Evolutionary conservation across 2,329 filamentous ascomycete species (phyloP), one percentile per base, ranked within the genome.

Genomic region (Didymella segeticola): DNA sequence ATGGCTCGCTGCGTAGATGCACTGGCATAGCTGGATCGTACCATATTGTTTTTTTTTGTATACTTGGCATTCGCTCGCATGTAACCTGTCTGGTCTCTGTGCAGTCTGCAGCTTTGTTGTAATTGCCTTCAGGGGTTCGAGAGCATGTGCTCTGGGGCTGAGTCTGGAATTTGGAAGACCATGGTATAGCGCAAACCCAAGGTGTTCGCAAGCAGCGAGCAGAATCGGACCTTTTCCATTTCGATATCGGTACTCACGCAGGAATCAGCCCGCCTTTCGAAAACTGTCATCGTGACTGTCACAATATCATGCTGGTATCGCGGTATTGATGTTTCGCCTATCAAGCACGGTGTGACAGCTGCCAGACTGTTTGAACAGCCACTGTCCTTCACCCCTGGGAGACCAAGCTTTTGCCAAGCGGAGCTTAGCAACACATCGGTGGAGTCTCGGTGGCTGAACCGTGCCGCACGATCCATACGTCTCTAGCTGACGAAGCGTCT

Each of bases 401-500:
- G 22, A 51, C 56, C 50, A 64, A 64, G 62, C 62, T 58, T 64
- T 63, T 31, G 60, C 62, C 60, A 63, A 64, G 62, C 12, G 41
- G 55, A 63, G 60, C 62, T 64, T 60, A 64, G 53, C 53, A 43
- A 20, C 39, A 22, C 42, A 42, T 51, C 41, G 42, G 42, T 47
- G 46, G 47, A 36, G 47, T 39, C 22, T 3, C 12, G 11, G 42
- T 42, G 41, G 46, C 41, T 46, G 29, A 46, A 41, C 22, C 36
- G 26, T 26, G 37, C 25, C 30, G 30, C 22, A n/a, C 39, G 30
- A 34, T n/a, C 17, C 26, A 48, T 27, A 15, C 11, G 23, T 14
- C 10, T 9, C 7, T 11, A 20, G 22, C 41, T 53, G 39, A 41
- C 34, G 43, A 39, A 48, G 31, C 45, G 27, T 22, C 51, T 49